These are phyloP conservation scores for Leavenworthia alabamica DNA, from an alignment of 345 rosid species.

Conservation along the genomic window DNA sequence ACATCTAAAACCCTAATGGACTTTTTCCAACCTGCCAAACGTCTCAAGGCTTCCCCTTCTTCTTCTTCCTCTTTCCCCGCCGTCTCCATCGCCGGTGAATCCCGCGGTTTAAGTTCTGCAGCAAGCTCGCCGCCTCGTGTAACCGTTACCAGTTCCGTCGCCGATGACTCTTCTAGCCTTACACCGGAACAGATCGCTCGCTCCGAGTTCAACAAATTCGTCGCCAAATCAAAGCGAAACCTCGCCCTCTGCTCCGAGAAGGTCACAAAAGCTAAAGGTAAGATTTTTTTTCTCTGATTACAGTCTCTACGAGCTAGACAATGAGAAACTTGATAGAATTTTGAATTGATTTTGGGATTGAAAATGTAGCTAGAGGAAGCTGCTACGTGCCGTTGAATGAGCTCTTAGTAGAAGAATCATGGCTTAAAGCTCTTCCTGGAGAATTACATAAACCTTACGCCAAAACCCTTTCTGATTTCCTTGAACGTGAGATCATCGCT, in stretches of 20 bases:
- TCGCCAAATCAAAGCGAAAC: constrained; percentile 66
- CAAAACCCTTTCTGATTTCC: constrained; percentile 46
- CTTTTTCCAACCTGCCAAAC: constrained; percentile 67
- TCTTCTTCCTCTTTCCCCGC: constrained; percentile 20
- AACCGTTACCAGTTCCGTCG: constrained; percentile 1
- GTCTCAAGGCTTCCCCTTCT: constrained; percentile 42
- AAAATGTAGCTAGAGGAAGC: constrained; percentile 29
- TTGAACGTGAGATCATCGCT: constrained; percentile 45
- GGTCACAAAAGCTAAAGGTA: constrained; percentile 52
- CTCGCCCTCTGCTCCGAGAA: constrained; percentile 54
- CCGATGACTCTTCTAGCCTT: constrained; percentile 36
- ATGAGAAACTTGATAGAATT: neutral
- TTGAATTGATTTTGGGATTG: constrained; percentile 2
- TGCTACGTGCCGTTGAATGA: constrained; percentile 57
- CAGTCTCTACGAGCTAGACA: neutral
- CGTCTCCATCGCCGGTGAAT: constrained; percentile 10
- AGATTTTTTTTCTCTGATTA: neutral
- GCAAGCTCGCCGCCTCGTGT: constrained; percentile 23
- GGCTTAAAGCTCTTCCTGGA: constrained; percentile 64
- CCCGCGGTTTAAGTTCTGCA: constrained; percentile 9
- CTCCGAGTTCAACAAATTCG: constrained; percentile 49
- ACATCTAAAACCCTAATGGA: constrained; percentile 57
- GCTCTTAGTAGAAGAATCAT: constrained; percentile 79
- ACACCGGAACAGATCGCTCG: constrained; percentile 50
- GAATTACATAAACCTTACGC: constrained; percentile 71